These are phyloP conservation scores for Straminergon stramineum DNA, from an alignment of 225 moss, liverwort and hornwort species.

Conservation along the genomic window DNA sequence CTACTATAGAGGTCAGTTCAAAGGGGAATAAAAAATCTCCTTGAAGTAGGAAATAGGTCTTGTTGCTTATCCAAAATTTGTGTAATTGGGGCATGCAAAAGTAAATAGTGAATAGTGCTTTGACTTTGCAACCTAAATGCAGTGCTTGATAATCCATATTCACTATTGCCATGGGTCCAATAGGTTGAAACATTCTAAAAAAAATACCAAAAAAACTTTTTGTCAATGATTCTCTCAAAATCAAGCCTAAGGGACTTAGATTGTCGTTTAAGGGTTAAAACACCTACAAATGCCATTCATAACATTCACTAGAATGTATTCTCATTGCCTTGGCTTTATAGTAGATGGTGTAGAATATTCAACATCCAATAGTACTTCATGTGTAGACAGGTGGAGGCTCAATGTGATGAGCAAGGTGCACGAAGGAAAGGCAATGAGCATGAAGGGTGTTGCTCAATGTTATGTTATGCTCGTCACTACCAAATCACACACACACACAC, in stretches of 20 bases:
- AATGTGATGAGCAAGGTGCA: too few relatives aligned
- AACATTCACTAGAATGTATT: too few relatives aligned
- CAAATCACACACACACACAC: too few relatives aligned
- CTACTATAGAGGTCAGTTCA: fast-evolving
- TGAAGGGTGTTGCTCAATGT: too few relatives aligned
- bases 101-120: neutral
- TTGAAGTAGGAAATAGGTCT: neutral
- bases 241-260: fast-evolving
- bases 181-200: neutral
- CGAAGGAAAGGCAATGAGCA: too few relatives aligned
- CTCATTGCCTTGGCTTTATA: too few relatives aligned
- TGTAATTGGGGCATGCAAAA: fast-evolving
- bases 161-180: fast-evolving
- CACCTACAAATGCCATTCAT: too few relatives aligned
- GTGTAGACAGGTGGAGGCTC: too few relatives aligned
- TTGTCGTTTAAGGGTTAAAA: fast-evolving
- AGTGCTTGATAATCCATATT: neutral
- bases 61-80: neutral
- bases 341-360: too few relatives aligned
- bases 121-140: neutral
- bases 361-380: too few relatives aligned
- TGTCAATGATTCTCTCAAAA: neutral
- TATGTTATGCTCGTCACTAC: neutral
- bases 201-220: neutral
- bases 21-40: neutral